Evolutionary conservation across 192 early-diverging fungal genomes (phyloP), one percentile per base, ranked within the genome.

Genomic region (Ramicandelaber brevisporus): DNA sequence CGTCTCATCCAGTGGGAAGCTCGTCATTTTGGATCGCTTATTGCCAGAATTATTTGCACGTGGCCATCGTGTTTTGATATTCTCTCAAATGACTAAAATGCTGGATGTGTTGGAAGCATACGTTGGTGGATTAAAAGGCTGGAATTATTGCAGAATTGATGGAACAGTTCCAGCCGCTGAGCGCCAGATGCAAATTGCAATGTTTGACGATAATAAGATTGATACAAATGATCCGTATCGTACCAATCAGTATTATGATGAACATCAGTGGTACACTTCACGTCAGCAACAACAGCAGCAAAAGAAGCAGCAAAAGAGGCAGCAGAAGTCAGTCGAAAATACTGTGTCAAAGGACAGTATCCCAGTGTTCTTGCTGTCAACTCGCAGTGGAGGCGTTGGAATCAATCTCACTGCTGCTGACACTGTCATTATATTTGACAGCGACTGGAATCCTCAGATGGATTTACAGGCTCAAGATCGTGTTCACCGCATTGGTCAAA

Each of bases 361-460:
- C 17, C 46, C 46, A 31, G 53, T 98, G 18, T 98, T 98, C 38
- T 52, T 98, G 28, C 43, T 98, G 10, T 87, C 86, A 4, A 98
- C 92, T 5, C 71, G 92, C 33, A 80, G 88, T 7, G 92, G 92
- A 32, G 92, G 92, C 7, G 51, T 98, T 14, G 92, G 92, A 27
- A 97, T 97, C 46, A 97, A 97, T 35, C 47, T 97, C 37, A 89
- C 92, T 2, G 73, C 82, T 0, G 92, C 92, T 6, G 88, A 97
- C 41, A 92, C 78, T 19, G 92, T 97, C 5, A 61, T 97, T 25
- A 74, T 97, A 29, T 93, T 81, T 45, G 92, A 93, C 38, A 88
- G 72, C 27, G 88, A 80, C 46, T 92, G 87, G 84, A 97, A 98
- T 39, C 92, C 88, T n/a, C 92, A 98, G 68, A 75, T 77, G 49